Conservation (phyloP, 129 eudicot species). For the Flaveria ramosissima region DNA sequence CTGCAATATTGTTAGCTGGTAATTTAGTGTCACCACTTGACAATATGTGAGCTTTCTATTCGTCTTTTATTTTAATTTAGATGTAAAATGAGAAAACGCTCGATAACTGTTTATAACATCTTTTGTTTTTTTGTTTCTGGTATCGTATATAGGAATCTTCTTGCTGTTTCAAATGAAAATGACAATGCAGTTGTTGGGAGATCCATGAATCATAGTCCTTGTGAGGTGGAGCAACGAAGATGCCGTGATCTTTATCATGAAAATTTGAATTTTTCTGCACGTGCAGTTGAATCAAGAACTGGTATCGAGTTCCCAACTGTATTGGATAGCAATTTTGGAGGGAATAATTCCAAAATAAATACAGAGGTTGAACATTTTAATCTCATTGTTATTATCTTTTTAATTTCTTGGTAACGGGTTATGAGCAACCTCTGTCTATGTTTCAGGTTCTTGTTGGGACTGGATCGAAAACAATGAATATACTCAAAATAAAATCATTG, state of each 20-base stretch:
- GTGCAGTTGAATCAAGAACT: conserved; percentile 72
- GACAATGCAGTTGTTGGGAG: conserved; percentile 38
- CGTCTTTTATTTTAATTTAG: not conserved
- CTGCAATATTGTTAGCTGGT: conserved; percentile 67
- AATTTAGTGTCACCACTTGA: conserved; percentile 64
- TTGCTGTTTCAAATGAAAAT: conserved; percentile 58
- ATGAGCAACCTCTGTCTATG: not conserved
- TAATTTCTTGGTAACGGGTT: not conserved
- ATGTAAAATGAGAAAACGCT: not conserved
- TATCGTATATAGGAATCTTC: conserved; percentile 46
- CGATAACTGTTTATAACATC: not conserved
- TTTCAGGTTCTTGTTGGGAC: conserved; percentile 97
- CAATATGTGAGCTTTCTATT: conserved; percentile 53
- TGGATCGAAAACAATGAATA: conserved; percentile 82
- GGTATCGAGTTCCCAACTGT: conserved; percentile 90
- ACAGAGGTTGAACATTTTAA: conserved; percentile 61
- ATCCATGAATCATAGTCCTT: conserved; percentile 52
- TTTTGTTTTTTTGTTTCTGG: conserved; percentile 2
- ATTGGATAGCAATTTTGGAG: conserved; percentile 56
- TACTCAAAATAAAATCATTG: conserved; percentile 77
- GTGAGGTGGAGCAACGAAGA: conserved; percentile 54
- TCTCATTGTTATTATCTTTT: conserved; percentile 10
- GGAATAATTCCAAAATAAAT: conserved; percentile 47
- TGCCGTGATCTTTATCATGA: conserved; percentile 38
- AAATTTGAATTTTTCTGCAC: conserved; percentile 41